Evolutionary conservation across 352 stramenopile species (phyloP).

Genomic region (Globisporangium lucens): DNA sequence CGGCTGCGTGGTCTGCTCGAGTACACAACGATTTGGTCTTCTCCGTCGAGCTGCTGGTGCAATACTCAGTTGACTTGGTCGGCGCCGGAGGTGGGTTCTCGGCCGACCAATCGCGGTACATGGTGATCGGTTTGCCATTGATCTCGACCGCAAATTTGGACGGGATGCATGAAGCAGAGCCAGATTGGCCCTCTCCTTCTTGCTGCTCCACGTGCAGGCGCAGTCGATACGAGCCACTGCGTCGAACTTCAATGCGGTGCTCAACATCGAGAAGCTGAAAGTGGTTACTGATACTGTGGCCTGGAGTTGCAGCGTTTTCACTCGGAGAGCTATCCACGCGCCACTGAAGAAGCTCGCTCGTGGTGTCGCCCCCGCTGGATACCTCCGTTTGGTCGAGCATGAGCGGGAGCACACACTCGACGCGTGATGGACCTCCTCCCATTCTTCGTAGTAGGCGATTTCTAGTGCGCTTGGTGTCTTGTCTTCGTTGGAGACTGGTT

Average conservation of each 20-base stretch:
- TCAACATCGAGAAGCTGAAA: slow-evolving; percentile 4
- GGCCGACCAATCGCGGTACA: not conserved
- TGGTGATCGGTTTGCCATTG: not conserved
- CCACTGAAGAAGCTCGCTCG: slow-evolving; percentile 2
- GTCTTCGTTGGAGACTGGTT: too few species aligned
- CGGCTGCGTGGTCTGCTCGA: too few species aligned
- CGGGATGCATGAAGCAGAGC: too few species aligned
- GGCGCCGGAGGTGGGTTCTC: too few species aligned
- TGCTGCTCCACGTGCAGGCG: slow-evolving; percentile 9
- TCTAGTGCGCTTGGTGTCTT: too few species aligned
- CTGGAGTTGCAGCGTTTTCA: not conserved
- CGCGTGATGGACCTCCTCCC: not conserved
- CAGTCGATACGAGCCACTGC: slow-evolving; percentile 1
- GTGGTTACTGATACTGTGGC: not conserved
- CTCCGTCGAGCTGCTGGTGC: not conserved
- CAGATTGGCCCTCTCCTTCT: not conserved
- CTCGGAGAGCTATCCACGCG: not conserved
- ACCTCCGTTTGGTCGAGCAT: not conserved
- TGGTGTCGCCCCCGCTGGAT: not conserved
- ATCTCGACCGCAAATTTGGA: not conserved
- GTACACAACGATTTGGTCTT: not conserved
- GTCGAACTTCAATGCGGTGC: not conserved
- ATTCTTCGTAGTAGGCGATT: not conserved
- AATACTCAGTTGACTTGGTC: too few species aligned
- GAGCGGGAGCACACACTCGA: not conserved